Evolutionary conservation across 1,284 basidiomycete species (phyloP).

Genomic region (Lentinula novae-zelandiae): DNA sequence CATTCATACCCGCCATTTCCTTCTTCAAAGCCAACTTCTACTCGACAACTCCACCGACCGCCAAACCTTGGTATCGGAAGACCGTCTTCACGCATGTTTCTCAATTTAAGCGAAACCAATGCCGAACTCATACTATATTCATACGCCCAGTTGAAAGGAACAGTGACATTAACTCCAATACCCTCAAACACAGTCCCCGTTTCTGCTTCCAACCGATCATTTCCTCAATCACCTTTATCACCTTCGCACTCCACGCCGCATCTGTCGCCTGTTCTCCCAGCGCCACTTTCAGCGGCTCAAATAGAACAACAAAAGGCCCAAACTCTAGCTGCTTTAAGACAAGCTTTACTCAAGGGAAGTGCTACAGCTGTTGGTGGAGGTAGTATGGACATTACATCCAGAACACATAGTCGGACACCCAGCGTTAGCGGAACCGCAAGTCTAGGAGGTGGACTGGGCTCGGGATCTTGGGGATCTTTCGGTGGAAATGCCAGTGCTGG

Average conservation of each 20-base stretch:
- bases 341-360: conserved; percentile 37
- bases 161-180: conserved; percentile 41
- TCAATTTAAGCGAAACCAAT: conserved; percentile 6
- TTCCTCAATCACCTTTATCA: conserved; percentile 13
- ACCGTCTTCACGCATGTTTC: conserved; percentile 1
- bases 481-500: background rate
- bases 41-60: background rate
- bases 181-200: conserved; percentile 6
- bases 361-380: conserved; percentile 64
- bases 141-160: conserved; percentile 81
- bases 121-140: conserved; percentile 80
- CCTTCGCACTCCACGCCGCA: background rate
- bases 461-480: conserved; percentile 8
- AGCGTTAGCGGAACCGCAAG: conserved; percentile 3
- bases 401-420: conserved; percentile 32
- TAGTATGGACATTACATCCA: conserved; percentile 67
- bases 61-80: background rate
- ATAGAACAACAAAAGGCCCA: conserved; percentile 24
- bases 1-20: conserved; percentile 6
- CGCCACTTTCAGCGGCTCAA: conserved; percentile 28
- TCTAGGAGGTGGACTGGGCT: conserved; percentile 1
- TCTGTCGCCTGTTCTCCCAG: conserved; percentile 17
- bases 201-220: conserved; percentile 14
- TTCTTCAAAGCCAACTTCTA: background rate
- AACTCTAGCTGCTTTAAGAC: conserved; percentile 43